A percentile compares a stretch with the other conserved stretches of the same genome.
phyloP scores from a whole-genome alignment of 768 basidiomycete species.

The Psilocybe cubensis region DNA sequence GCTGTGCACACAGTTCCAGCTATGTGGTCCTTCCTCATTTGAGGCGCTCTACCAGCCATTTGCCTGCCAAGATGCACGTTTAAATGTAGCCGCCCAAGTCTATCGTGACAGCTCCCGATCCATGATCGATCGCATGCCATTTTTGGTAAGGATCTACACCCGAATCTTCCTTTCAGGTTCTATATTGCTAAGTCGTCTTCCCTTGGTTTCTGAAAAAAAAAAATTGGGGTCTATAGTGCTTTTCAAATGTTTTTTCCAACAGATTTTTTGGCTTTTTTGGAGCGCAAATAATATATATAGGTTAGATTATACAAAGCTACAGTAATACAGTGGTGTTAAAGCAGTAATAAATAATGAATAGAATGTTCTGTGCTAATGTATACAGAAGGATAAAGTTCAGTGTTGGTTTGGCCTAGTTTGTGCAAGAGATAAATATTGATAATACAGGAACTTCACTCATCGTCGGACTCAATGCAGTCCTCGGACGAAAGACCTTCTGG shows the following conservation, averaged over 20 bases:
- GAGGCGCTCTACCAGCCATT: slow-evolving; percentile 11
- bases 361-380: not conserved
- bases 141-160: slow-evolving; percentile 24
- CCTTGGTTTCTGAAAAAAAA: too few species aligned
- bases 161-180: slow-evolving; percentile 17
- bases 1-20: not conserved
- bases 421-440: slow-evolving; percentile 1
- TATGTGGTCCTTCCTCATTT: slow-evolving; percentile 7
- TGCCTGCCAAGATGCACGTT: slow-evolving; percentile 9
- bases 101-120: slow-evolving; percentile 16
- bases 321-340: not conserved
- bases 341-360: not conserved
- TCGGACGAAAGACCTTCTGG: slow-evolving; percentile 33
- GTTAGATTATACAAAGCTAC: not conserved
- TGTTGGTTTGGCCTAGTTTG: slow-evolving; percentile 8
- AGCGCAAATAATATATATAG: not conserved
- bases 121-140: slow-evolving; percentile 23
- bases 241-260: too few species aligned
- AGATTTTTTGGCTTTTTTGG: too few species aligned
- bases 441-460: slow-evolving; percentile 29
- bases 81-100: slow-evolving; percentile 21
- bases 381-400: not conserved
- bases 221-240: too few species aligned
- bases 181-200: not conserved
- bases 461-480: slow-evolving; percentile 37